These are phyloP conservation scores for Malbranchea zuffiana DNA, from an alignment of 2,329 filamentous ascomycete genomes.

Conservation along the genomic window DNA sequence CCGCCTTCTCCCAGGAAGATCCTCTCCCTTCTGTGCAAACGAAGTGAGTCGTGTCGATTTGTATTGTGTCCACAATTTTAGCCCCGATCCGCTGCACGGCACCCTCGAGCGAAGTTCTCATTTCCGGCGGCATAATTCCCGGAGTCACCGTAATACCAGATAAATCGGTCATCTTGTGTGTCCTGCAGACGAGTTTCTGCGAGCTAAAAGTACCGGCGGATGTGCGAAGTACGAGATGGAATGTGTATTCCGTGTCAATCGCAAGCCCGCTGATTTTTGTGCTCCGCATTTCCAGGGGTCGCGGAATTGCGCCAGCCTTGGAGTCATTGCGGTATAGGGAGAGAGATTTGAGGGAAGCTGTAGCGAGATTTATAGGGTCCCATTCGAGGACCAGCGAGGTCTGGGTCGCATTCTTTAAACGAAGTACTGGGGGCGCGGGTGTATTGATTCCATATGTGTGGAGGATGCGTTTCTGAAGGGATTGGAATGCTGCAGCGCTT, in stretches of 20 bases:
- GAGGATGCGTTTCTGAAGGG: slow-evolving; percentile 82
- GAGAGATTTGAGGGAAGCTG: slow-evolving; percentile 78
- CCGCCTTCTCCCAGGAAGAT: slow-evolving; percentile 85
- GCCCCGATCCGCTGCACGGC: slow-evolving; percentile 84
- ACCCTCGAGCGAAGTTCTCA: slow-evolving; percentile 59
- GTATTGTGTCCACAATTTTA: slow-evolving; percentile 76
- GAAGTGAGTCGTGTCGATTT: slow-evolving; percentile 97
- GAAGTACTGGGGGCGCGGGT: slow-evolving; percentile 65
- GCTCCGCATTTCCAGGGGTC: slow-evolving; percentile 74
- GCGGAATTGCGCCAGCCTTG: slow-evolving; percentile 90
- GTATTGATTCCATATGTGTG: slow-evolving; percentile 71
- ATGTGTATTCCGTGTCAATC: slow-evolving; percentile 92
- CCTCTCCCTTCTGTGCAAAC: slow-evolving; percentile 90
- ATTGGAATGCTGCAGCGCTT: slow-evolving; percentile 63
- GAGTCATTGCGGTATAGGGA: slow-evolving; percentile 91
- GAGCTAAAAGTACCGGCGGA: slow-evolving; percentile 77
- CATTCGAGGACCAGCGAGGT: slow-evolving; percentile 97
- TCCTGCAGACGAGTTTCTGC: slow-evolving; percentile 74
- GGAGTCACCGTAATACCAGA: slow-evolving; percentile 91
- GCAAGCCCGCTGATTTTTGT: slow-evolving; percentile 95
- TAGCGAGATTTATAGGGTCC: slow-evolving; percentile 89
- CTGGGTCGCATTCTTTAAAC: slow-evolving; percentile 93
- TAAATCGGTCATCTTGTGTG: slow-evolving; percentile 97
- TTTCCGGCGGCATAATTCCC: slow-evolving; percentile 64
- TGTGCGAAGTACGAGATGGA: slow-evolving; percentile 84